These are phyloP conservation scores for Suillus cothurnatus DNA, from an alignment of 768 basidiomycete species.

Conservation along the genomic window DNA sequence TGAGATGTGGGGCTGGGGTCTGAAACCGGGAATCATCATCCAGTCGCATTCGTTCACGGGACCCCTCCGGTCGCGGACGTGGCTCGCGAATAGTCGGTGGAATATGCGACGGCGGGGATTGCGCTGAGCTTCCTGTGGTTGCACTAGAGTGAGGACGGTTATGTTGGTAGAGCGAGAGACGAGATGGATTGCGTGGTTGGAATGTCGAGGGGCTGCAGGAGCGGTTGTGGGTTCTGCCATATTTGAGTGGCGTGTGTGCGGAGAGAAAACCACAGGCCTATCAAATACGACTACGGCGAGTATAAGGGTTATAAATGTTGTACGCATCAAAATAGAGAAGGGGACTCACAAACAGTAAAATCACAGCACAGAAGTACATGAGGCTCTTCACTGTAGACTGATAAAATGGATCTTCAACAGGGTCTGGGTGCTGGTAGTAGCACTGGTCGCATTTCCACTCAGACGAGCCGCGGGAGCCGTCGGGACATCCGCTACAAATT, in stretches of 20 bases:
- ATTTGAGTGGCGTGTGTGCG: slow-evolving; percentile 98
- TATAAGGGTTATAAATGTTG: slow-evolving; percentile 10
- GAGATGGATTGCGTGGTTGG: slow-evolving; percentile 41
- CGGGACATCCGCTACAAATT: slow-evolving; percentile 80
- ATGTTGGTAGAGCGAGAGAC: slow-evolving; percentile 69
- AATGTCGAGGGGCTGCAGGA: slow-evolving; percentile 69
- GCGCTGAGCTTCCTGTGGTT: slow-evolving; percentile 11
- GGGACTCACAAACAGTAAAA: slow-evolving; percentile 81
- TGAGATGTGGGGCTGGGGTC: slow-evolving; percentile 36
- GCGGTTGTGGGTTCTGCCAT: slow-evolving; percentile 95
- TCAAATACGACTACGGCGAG: slow-evolving; percentile 78
- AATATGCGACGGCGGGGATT: background rate
- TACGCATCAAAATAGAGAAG: slow-evolving; percentile 1
- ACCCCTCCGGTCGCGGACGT: slow-evolving; percentile 49
- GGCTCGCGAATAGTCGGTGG: slow-evolving; percentile 23
- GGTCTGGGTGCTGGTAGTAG: slow-evolving; percentile 93
- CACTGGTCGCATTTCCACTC: slow-evolving; percentile 89
- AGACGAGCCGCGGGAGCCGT: slow-evolving; percentile 30
- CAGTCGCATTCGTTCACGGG: slow-evolving; percentile 37
- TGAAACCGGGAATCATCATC: slow-evolving; percentile 40
- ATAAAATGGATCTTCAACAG: slow-evolving; percentile 93
- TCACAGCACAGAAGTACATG: slow-evolving; percentile 94
- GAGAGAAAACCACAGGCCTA: slow-evolving; percentile 98
- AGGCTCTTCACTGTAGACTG: slow-evolving; percentile 92
- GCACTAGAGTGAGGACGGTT: slow-evolving; percentile 40